Conservation (phyloP, 1,139 yeast species). For the Candida tropicalis region DNA sequence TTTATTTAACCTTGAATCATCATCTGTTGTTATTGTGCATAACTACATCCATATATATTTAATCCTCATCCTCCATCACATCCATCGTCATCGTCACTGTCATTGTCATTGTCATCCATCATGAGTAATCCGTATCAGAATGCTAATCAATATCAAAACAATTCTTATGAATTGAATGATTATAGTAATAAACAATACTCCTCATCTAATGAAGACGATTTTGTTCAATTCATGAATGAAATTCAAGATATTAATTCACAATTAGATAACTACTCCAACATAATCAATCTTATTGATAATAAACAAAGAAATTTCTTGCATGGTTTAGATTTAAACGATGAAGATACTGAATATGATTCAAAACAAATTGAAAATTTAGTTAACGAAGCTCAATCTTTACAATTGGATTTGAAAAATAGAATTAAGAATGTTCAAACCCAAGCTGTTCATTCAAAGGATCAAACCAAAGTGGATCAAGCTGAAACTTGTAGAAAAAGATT, state of each 20-base stretch:
- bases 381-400: constrained; percentile 78
- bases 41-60: no score
- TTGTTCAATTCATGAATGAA: constrained; percentile 78
- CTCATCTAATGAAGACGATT: constrained; percentile 50
- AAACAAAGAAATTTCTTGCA: constrained; percentile 82
- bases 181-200: constrained; percentile 26
- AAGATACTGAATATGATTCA: constrained; percentile 69
- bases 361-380: constrained; percentile 77
- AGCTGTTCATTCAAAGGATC: constrained; percentile 63
- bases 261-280: constrained; percentile 75
- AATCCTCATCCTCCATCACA: no score
- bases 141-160: constrained; percentile 9
- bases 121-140: constrained; percentile 34
- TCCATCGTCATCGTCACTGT: no score
- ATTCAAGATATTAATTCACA: constrained; percentile 81
- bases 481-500: constrained; percentile 87
- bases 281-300: constrained; percentile 76
- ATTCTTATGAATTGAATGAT: constrained; percentile 32
- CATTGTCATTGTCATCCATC: no score
- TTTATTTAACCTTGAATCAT: no score
- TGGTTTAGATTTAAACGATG: constrained; percentile 76
- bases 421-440: constrained; percentile 73
- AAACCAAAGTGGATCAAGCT: constrained; percentile 86
- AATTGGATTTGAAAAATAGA: constrained; percentile 70
- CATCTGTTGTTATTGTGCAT: no score